phyloP scores from a whole-genome alignment of 768 basidiomycete species.

The Amanita inopinata region DNA sequence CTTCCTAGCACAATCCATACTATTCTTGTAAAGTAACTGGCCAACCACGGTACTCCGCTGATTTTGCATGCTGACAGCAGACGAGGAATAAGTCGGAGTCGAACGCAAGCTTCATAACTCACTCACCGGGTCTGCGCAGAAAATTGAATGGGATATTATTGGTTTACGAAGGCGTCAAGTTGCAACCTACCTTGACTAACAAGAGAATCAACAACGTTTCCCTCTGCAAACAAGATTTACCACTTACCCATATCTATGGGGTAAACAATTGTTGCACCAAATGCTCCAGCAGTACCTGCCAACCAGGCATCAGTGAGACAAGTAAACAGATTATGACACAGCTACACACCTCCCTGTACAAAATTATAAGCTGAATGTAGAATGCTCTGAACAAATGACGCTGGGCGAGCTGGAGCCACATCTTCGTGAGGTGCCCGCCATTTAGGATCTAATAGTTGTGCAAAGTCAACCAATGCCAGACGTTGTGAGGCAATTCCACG shows the following conservation, averaged over 20 bases:
- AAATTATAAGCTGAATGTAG: conserved; percentile 80
- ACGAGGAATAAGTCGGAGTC: not conserved
- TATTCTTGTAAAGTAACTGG: conserved; percentile 95
- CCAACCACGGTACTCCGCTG: conserved; percentile 95
- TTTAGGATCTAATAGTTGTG: conserved; percentile 82
- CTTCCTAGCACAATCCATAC: conserved; percentile 86
- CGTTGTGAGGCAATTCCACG: conserved; percentile 63
- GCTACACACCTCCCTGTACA: conserved; percentile 59
- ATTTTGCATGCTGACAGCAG: conserved; percentile 76
- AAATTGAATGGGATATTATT: conserved; percentile 2
- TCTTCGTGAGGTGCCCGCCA: conserved; percentile 68
- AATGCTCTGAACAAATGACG: conserved; percentile 45
- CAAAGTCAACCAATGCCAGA: conserved; percentile 84
- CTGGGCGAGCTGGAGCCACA: conserved; percentile 21
- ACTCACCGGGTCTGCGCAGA: conserved; percentile 47
- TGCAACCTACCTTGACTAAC: conserved; percentile 64
- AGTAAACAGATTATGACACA: no score
- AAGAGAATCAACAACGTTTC: conserved; percentile 10
- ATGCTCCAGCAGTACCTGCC: conserved; percentile 82
- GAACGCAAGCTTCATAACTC: not conserved
- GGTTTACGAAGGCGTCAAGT: conserved; percentile 5
- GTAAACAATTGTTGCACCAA: conserved; percentile 96
- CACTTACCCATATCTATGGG: conserved; percentile 86
- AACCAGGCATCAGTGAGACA: conserved; percentile 5
- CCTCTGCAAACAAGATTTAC: not conserved